Base-by-base conservation (phyloP, 805 yeast species). In the Diddensiella santjacobensis region DNA sequence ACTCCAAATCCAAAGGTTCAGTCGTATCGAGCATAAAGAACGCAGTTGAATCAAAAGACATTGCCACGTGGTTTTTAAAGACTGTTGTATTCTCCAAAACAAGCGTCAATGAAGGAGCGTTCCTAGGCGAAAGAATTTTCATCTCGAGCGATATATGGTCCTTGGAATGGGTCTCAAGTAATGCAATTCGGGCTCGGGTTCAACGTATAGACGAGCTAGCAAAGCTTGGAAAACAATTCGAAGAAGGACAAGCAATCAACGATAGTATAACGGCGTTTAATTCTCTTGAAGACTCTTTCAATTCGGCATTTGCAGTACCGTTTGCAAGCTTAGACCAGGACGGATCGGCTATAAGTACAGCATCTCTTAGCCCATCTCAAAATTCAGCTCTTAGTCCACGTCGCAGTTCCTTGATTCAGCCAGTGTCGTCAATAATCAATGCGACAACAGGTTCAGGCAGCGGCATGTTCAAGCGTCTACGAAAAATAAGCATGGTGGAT, bases 61-160 rank as follows among this genome's bases (percentile, higher is more conserved):
- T 40, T 6, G 42, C 55, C 4, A 37, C 40, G 29, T 52, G 55
- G 55, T 49, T 52, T 35, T 47, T 52, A 24, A 45, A 41, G 15
- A 52, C 40, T 17, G 38, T 52, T 11, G 11, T 52, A 3, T 17
- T 22, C 8, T 40, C 50, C 17, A 44, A 42, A 17, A 8, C 49
- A 23, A 36, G 22, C 19, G 22, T 35, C 23, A 37, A 48, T 5
- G 19, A 33, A 10, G 55, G 55, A 5, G 49, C 47, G 6, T 45
- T 26, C 36, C 30, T 52, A 22, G 29, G 46, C 4, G 29, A 35
- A 6, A 31, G 36, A 17, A 35, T 52, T 17, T 47, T 39, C 19
- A 11, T 52, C 15, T 11, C 55, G 13, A 30, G 40, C 18, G 48
- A 46, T n/a, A 22, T 49, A 15, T 52, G 55, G 55, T 15, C 24